These are phyloP conservation scores for Aspergillus bombycis DNA, from an alignment of 2,329 filamentous ascomycete genomes.

Conservation along the genomic window DNA sequence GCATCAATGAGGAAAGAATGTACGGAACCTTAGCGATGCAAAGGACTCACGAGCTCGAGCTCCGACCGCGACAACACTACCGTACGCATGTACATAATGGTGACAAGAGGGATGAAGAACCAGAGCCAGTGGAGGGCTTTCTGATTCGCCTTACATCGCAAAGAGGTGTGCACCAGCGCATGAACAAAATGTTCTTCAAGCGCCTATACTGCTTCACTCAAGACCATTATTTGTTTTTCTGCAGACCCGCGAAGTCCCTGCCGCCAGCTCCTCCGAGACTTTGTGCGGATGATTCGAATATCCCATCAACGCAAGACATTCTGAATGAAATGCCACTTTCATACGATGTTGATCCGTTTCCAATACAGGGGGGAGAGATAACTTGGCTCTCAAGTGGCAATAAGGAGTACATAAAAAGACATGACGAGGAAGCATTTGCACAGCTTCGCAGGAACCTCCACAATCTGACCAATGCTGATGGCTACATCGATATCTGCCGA, in stretches of 20 bases:
- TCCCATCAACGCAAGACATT: slow-evolving; percentile 60
- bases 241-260: slow-evolving; percentile 60
- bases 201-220: slow-evolving; percentile 67
- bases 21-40: slow-evolving; percentile 70
- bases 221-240: slow-evolving; percentile 66
- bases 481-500: slow-evolving; percentile 64
- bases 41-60: slow-evolving; percentile 66
- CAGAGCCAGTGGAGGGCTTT: slow-evolving; percentile 67
- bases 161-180: slow-evolving; percentile 59
- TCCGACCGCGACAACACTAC: slow-evolving; percentile 68
- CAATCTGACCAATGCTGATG: slow-evolving; percentile 63
- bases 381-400: slow-evolving; percentile 59
- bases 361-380: slow-evolving; percentile 56
- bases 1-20: slow-evolving; percentile 68
- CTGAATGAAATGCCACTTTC: slow-evolving; percentile 61
- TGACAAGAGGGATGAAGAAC: slow-evolving; percentile 55
- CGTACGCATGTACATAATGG: slow-evolving; percentile 53
- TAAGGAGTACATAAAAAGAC: slow-evolving; percentile 49
- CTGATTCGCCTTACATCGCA: slow-evolving; percentile 67
- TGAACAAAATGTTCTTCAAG: slow-evolving; percentile 67
- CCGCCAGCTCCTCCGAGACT: slow-evolving; percentile 63
- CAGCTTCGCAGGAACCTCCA: slow-evolving; percentile 62
- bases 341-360: slow-evolving; percentile 65
- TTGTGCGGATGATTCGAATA: slow-evolving; percentile 44
- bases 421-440: slow-evolving; percentile 62